Percentiles rank a stretch among this genome's conserved stretches.
Conservation (phyloP, 116 monocot species). For the Trichopus zeylanicus region DNA sequence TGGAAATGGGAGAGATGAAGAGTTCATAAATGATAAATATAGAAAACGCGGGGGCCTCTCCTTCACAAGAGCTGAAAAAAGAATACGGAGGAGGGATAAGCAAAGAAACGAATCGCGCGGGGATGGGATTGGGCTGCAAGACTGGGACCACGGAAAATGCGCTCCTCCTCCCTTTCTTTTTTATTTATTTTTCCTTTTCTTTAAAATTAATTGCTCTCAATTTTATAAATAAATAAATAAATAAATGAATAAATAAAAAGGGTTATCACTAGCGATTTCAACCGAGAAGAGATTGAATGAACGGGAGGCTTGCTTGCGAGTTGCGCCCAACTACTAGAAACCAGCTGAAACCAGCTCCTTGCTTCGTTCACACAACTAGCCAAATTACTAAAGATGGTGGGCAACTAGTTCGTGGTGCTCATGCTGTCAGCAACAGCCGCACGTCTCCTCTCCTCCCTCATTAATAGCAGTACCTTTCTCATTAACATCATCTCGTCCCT, state of each 20-base stretch:
- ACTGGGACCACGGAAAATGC: constrained; percentile 13
- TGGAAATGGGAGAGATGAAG: neutral
- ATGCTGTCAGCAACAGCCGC: constrained; percentile 9
- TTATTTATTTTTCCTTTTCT: neutral
- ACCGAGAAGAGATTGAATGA: too few species aligned
- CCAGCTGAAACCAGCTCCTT: too few species aligned
- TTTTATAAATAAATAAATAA: neutral
- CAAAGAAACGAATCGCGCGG: neutral
- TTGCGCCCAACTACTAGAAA: constrained; percentile 6
- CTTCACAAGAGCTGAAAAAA: neutral
- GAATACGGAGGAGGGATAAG: neutral
- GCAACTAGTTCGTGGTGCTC: neutral
- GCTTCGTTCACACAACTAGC: neutral
- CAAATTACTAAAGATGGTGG: constrained; percentile 4
- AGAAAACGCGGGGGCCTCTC: neutral
- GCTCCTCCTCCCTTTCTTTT: neutral
- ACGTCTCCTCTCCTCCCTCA: too few species aligned
- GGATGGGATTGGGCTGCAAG: constrained; percentile 11
- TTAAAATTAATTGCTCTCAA: too few species aligned
- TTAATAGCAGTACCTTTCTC: too few species aligned
- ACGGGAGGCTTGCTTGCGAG: neutral
- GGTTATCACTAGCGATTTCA: too few species aligned
- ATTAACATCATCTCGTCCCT: too few species aligned
- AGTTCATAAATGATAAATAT: neutral
- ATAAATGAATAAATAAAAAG: too few species aligned